Conservation (phyloP, 768 basidiomycete species). For the Gyrodon lividus region DNA sequence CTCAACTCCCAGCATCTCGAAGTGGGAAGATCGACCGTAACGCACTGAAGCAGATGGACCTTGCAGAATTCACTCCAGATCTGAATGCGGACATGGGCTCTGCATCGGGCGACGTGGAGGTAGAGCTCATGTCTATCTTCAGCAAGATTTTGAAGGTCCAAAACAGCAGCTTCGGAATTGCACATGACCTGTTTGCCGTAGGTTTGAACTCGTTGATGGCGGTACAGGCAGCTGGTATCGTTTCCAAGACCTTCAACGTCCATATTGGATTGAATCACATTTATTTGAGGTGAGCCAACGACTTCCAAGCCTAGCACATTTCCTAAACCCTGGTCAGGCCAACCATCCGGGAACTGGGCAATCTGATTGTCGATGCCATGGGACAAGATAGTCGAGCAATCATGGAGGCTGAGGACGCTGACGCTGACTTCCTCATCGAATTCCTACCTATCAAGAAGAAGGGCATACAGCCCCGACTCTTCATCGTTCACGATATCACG, state of each 20-base stretch:
- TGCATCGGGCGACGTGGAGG: slow-evolving; percentile 26
- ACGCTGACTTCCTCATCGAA: slow-evolving; percentile 29
- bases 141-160: slow-evolving; percentile 22
- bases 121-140: slow-evolving; percentile 26
- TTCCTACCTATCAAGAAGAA: slow-evolving; percentile 33
- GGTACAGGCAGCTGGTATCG: slow-evolving; percentile 29
- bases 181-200: slow-evolving; percentile 30
- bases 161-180: slow-evolving; percentile 22
- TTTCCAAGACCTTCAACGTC: slow-evolving; percentile 29
- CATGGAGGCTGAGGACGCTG: slow-evolving; percentile 31
- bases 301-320: neutral
- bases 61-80: slow-evolving; percentile 20
- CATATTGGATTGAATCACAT: slow-evolving; percentile 30
- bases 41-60: slow-evolving; percentile 28
- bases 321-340: slow-evolving; percentile 15
- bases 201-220: slow-evolving; percentile 33
- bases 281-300: slow-evolving; percentile 24
- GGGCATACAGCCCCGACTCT: slow-evolving; percentile 25
- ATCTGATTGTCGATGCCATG: slow-evolving; percentile 28
- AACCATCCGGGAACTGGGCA: slow-evolving; percentile 25
- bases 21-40: slow-evolving; percentile 31
- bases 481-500: slow-evolving; percentile 32
- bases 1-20: slow-evolving; percentile 22
- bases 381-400: slow-evolving; percentile 29
- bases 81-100: slow-evolving; percentile 24